A percentile compares a stretch with the other conserved stretches of the same genome.
Evolutionary conservation across 164 flowering plant genomes (phyloP).

Genomic region (Magnolia officinalis): DNA sequence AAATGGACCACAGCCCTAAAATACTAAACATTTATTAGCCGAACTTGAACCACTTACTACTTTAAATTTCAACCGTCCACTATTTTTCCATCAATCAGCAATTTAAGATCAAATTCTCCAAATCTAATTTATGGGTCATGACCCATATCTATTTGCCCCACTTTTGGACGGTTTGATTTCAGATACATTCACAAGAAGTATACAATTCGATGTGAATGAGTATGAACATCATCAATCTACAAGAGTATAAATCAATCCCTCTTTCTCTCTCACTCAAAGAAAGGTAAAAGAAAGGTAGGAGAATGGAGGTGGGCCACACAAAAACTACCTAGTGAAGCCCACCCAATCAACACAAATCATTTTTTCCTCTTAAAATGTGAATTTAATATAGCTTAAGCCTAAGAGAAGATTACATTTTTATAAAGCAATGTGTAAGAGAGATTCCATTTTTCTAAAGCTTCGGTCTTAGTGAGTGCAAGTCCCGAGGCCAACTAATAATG

Average conservation of each 20-base stretch:
- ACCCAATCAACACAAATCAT: slow-evolving; percentile 40
- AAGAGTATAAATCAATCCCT: too few relatives aligned
- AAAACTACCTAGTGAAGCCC: slow-evolving; percentile 21
- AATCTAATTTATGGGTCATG: too few relatives aligned
- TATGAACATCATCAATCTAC: not conserved
- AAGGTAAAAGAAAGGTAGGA: not conserved
- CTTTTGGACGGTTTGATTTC: not conserved
- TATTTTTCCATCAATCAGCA: too few relatives aligned
- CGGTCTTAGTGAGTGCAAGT: slow-evolving; percentile 43
- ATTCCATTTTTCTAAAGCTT: slow-evolving; percentile 46
- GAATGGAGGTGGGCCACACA: not conserved
- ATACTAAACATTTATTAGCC: too few relatives aligned
- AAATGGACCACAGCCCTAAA: too few relatives aligned
- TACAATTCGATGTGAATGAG: not conserved
- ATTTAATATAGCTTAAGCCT: slow-evolving; percentile 7
- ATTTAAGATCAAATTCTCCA: too few relatives aligned
- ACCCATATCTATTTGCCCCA: too few relatives aligned
- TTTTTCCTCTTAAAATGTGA: slow-evolving; percentile 19
- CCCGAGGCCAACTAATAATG: slow-evolving; percentile 70
- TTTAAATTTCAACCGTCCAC: too few relatives aligned
- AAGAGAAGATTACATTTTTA: slow-evolving; percentile 20
- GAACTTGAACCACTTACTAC: too few relatives aligned
- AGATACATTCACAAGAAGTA: not conserved
- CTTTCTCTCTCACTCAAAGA: not conserved
- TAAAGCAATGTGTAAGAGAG: slow-evolving; percentile 31